phyloP scores from a whole-genome alignment of 345 rosid species.

The Mercurialis annua region DNA sequence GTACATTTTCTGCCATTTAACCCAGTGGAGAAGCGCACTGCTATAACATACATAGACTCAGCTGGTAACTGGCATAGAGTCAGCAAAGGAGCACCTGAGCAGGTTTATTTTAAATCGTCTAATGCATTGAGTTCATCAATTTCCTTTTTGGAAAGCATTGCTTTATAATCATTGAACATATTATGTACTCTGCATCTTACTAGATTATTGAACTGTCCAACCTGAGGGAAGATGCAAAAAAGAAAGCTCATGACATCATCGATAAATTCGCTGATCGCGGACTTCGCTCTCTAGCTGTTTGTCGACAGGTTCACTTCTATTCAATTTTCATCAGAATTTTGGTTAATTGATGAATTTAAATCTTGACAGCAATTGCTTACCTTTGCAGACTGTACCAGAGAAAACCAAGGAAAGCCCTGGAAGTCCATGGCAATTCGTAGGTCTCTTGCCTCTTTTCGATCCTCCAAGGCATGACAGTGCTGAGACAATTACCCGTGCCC shows the following conservation, averaged over 20 bases:
- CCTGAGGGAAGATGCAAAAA: slow-evolving; percentile 52
- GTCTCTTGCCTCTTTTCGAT: slow-evolving; percentile 86
- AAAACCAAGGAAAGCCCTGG: slow-evolving; percentile 67
- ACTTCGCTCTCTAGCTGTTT: slow-evolving; percentile 73
- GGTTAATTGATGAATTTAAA: neutral
- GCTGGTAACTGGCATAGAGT: slow-evolving; percentile 69
- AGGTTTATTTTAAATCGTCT: slow-evolving; percentile 38
- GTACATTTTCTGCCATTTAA: slow-evolving; percentile 82
- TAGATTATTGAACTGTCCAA: slow-evolving; percentile 74
- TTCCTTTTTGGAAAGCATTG: neutral
- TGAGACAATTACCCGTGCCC: slow-evolving; percentile 83
- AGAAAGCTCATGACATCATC: slow-evolving; percentile 70
- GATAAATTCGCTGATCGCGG: slow-evolving; percentile 89
- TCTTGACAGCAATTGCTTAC: neutral
- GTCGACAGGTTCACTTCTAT: slow-evolving; percentile 49
- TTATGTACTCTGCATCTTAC: neutral
- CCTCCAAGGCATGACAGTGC: slow-evolving; percentile 99
- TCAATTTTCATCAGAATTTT: neutral
- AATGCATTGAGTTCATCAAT: neutral
- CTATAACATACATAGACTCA: slow-evolving; percentile 68
- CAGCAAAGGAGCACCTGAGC: slow-evolving; percentile 89
- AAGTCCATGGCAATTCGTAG: slow-evolving; percentile 83
- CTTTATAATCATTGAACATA: neutral
- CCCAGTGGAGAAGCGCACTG: slow-evolving; percentile 86
- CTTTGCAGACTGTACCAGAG: slow-evolving; percentile 51